A percentile compares a stretch with the other conserved stretches of the same genome.
Evolutionary conservation across 768 basidiomycete genomes (phyloP).

Genomic region (Sporobolomyces phaffii): DNA sequence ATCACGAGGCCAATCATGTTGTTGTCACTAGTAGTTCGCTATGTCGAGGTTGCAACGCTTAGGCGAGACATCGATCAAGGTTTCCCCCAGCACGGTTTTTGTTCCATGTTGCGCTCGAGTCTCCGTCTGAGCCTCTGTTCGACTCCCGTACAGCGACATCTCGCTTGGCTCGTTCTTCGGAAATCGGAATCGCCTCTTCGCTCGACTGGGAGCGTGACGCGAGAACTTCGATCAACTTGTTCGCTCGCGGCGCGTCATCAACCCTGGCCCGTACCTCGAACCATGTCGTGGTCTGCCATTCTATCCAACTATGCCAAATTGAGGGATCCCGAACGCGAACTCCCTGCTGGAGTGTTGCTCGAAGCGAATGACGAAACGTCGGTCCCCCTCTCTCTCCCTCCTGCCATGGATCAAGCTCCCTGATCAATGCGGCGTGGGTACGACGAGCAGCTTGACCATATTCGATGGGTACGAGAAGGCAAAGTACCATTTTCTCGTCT

Average conservation of each 20-base stretch:
- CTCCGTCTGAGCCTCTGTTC: too few relatives aligned
- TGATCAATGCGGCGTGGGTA: background rate
- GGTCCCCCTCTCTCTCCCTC: background rate
- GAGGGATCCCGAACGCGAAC: conserved; percentile 16
- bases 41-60: too few relatives aligned
- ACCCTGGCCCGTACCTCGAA: conserved; percentile 8
- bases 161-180: too few relatives aligned
- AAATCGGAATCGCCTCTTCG: too few relatives aligned
- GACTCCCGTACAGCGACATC: too few relatives aligned
- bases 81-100: too few relatives aligned
- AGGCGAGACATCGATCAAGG: too few relatives aligned
- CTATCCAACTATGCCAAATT: conserved; percentile 19
- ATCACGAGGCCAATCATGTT: too few relatives aligned
- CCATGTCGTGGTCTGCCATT: conserved; percentile 12
- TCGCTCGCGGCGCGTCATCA: conserved; percentile 23
- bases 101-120: too few relatives aligned
- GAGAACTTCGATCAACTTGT: background rate
- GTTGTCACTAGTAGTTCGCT: too few relatives aligned
- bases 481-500: conserved; percentile 48
- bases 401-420: too few relatives aligned
- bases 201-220: too few relatives aligned
- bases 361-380: conserved; percentile 5
- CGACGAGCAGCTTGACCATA: conserved; percentile 5
- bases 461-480: conserved; percentile 41
- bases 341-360: conserved; percentile 6